Evolutionary conservation across 495 filamentous ascomycete species (phyloP).

Genomic region (Xylaria acuta): DNA sequence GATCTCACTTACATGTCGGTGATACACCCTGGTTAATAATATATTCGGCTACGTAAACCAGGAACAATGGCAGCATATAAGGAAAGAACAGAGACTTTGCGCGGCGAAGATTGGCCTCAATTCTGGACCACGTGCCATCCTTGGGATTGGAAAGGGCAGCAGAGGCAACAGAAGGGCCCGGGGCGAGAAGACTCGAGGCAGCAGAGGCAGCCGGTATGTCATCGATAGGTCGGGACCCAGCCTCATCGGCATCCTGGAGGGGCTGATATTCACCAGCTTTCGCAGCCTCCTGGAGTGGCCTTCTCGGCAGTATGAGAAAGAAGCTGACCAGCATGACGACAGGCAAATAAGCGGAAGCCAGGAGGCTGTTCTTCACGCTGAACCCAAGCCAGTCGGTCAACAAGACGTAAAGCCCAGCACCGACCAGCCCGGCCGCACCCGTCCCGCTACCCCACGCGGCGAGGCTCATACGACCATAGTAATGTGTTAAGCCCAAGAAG

Average conservation of each 20-base stretch:
- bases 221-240: slow-evolving; percentile 46
- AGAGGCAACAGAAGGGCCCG: slow-evolving; percentile 42
- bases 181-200: slow-evolving; percentile 47
- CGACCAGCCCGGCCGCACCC: slow-evolving; percentile 85
- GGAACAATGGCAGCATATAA: slow-evolving; percentile 84
- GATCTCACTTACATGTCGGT: slow-evolving; percentile 63
- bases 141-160: slow-evolving; percentile 28
- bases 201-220: slow-evolving; percentile 36
- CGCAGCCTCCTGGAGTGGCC: slow-evolving; percentile 53
- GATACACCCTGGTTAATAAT: slow-evolving; percentile 94
- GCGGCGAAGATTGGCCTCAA: slow-evolving; percentile 53
- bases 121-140: slow-evolving; percentile 41
- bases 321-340: slow-evolving; percentile 84
- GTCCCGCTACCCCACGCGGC: slow-evolving; percentile 95
- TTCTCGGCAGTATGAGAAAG: slow-evolving; percentile 76
- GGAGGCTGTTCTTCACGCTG: slow-evolving; percentile 70
- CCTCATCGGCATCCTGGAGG: slow-evolving; percentile 50
- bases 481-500: slow-evolving; percentile 91
- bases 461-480: slow-evolving; percentile 87
- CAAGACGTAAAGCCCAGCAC: slow-evolving; percentile 84
- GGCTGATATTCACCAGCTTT: slow-evolving; percentile 49
- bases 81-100: slow-evolving; percentile 55
- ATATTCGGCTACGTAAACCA: slow-evolving; percentile 96
- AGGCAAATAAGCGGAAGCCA: slow-evolving; percentile 79
- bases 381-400: slow-evolving; percentile 80